phyloP scores from a whole-genome alignment of 1,284 basidiomycete genomes.

The Apiotrichum mycotoxinovorans region DNA sequence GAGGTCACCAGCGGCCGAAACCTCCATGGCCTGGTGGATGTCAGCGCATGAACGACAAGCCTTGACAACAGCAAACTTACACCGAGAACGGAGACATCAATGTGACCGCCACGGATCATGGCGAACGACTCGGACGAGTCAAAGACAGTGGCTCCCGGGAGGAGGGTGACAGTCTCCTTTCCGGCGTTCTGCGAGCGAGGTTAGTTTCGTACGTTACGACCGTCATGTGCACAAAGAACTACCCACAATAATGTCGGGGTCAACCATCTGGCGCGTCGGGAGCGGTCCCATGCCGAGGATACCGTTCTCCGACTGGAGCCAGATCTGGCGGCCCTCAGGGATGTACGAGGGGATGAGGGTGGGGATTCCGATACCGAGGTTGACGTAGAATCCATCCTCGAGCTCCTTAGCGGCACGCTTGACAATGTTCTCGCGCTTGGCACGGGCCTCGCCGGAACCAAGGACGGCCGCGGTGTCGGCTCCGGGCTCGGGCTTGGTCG shows the following conservation, averaged over 20 bases:
- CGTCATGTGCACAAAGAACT: too few relatives aligned
- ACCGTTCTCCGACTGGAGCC: conserved; percentile 90
- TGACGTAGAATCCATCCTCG: conserved; percentile 78
- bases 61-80: conserved; percentile 20
- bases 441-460: conserved; percentile 49
- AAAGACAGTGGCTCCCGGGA: conserved; percentile 88
- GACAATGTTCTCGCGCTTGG: conserved; percentile 65
- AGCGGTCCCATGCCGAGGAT: conserved; percentile 94
- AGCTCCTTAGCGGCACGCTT: conserved; percentile 75
- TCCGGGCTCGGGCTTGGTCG: conserved; percentile 47
- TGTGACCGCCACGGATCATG: conserved; percentile 94
- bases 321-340: conserved; percentile 71
- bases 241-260: conserved; percentile 73
- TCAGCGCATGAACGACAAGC: conserved; percentile 1
- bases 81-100: conserved; percentile 85
- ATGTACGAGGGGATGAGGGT: conserved; percentile 87
- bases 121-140: conserved; percentile 63
- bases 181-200: conserved; percentile 65
- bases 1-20: conserved; percentile 85
- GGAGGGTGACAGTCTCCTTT: conserved; percentile 88
- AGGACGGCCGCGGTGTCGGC: conserved; percentile 21
- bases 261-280: conserved; percentile 76
- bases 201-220: too few relatives aligned
- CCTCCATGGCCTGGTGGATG: conserved; percentile 65
- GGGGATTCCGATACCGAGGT: conserved; percentile 78